Evolutionary conservation across 2,329 filamentous ascomycete genomes (phyloP).

Genomic region (Waltergamsia citrina): DNA sequence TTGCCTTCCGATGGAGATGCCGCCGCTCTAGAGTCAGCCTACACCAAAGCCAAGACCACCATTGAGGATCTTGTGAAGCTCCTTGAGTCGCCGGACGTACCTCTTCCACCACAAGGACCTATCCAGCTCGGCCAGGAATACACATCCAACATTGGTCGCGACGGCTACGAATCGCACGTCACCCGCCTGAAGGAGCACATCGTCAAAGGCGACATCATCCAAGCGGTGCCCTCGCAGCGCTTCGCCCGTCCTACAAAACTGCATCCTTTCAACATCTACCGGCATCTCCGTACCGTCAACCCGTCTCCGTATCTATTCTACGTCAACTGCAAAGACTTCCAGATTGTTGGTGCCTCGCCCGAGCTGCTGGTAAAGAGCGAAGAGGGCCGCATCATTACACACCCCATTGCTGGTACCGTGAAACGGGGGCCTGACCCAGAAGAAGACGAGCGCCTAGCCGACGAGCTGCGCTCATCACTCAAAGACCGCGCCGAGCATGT

Average conservation of each 20-base stretch:
- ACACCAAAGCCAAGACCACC: constrained; percentile 54
- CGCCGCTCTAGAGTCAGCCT: constrained; percentile 45
- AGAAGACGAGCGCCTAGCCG: constrained; percentile 72
- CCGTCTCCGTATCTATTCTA: constrained; percentile 97
- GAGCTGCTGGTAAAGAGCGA: constrained; percentile 92
- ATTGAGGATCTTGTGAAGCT: constrained; percentile 61
- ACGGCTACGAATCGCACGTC: constrained; percentile 88
- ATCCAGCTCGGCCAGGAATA: constrained; percentile 70
- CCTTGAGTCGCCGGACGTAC: constrained; percentile 65
- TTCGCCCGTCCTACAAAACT: constrained; percentile 82
- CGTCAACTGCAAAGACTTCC: constrained; percentile 82
- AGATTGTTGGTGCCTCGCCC: constrained; percentile 90
- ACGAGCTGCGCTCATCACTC: constrained; percentile 66
- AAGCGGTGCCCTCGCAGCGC: constrained; percentile 90
- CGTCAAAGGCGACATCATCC: constrained; percentile 86
- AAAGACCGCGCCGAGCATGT: constrained; percentile 95
- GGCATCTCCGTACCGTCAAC: constrained; percentile 92
- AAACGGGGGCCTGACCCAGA: constrained; percentile 72
- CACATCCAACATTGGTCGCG: constrained; percentile 81
- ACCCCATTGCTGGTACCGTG: constrained; percentile 94
- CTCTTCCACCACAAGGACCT: constrained; percentile 66
- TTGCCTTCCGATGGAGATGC: constrained; percentile 48
- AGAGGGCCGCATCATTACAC: constrained; percentile 79
- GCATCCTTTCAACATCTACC: constrained; percentile 97
- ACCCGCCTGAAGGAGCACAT: constrained; percentile 84